Base-by-base conservation (phyloP, 768 basidiomycete genomes). In the Psilocybe azurescens region DNA sequence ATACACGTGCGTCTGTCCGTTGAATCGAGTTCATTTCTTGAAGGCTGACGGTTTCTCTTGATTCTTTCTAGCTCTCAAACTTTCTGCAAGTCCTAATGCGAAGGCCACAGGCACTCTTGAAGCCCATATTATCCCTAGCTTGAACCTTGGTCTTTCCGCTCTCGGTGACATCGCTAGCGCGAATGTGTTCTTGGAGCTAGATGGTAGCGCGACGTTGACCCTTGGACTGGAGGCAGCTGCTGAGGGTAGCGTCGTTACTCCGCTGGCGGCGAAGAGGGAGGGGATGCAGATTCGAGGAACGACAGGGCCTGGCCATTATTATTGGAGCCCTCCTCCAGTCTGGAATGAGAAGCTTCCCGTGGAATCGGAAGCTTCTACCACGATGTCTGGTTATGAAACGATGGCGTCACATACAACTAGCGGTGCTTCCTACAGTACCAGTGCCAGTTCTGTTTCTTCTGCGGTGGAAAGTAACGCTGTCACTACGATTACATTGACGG, bases 111-210 rank as follows among this genome's bases (percentile, higher is more conserved):
- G 80, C 18, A 76, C 70, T 1, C 59, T 86, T 30, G 71, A 74
- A 18, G 83, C 79, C 2, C 83, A 86, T 66, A 69, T 86, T 36
- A 84, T 82, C 59, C 86, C 84, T 0, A 72, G 73, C 41, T 60
- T 85, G 50, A 79, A 80, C 56, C 72, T 87, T 55, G 80, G 81
- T 5, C 66, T 87, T 36, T 68, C 71, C 4, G 81, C 80, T 7
- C 71, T 86, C 1, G 75, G 65, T 10, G 73, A 73, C 29, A 53
- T 67, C 11, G 78, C 73, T 1, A 65, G 75, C 4, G 78, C 81
- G 9, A 71, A 68, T 0, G 65, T 86, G 20, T 83, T 79, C 70
- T 64, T 85, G 39, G 74, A 78, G 2, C 65, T 83, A 47, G 81
- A 83, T 53, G 71, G 77, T 2, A 75, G 71, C 24, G 78, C 78